These are phyloP conservation scores for Geotrichum histeridarum DNA, from an alignment of 1,139 yeast species.

Conservation along the genomic window DNA sequence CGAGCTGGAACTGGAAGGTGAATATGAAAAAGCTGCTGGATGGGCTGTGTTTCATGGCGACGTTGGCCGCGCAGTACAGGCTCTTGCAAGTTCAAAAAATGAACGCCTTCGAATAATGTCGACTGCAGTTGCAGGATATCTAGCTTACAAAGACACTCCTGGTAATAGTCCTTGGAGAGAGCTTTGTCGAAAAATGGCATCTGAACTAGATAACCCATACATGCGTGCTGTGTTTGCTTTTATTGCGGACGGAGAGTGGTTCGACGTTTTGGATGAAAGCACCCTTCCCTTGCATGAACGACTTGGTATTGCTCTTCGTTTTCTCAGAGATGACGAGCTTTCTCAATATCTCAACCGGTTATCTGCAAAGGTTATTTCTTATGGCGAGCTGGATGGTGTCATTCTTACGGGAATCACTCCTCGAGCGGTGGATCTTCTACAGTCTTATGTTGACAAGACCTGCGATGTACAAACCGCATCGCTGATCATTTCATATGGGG, in stretches of 20 bases:
- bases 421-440: slow-evolving; percentile 76
- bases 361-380: slow-evolving; percentile 62
- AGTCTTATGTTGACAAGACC: slow-evolving; percentile 82
- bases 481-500: slow-evolving; percentile 69
- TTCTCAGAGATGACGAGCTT: slow-evolving; percentile 68
- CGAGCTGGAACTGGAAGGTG: slow-evolving; percentile 53
- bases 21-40: slow-evolving; percentile 88
- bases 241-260: slow-evolving; percentile 93
- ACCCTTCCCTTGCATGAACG: slow-evolving; percentile 84
- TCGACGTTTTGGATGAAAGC: slow-evolving; percentile 88
- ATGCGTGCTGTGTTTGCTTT: slow-evolving; percentile 88
- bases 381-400: slow-evolving; percentile 88
- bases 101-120: slow-evolving; percentile 73
- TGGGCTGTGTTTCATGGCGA: slow-evolving; percentile 97
- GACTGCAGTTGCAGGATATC: slow-evolving; percentile 89
- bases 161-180: slow-evolving; percentile 89
- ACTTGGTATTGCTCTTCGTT: slow-evolving; percentile 82
- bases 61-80: slow-evolving; percentile 71
- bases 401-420: slow-evolving; percentile 79
- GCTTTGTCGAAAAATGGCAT: slow-evolving; percentile 81
- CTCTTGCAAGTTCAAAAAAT: slow-evolving; percentile 53
- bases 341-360: slow-evolving; percentile 53
- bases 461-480: slow-evolving; percentile 93
- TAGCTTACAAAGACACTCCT: slow-evolving; percentile 59
- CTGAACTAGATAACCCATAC: slow-evolving; percentile 85